phyloP scores from a whole-genome alignment of 345 rosid genomes.

The Gossypium ekmanianum region DNA sequence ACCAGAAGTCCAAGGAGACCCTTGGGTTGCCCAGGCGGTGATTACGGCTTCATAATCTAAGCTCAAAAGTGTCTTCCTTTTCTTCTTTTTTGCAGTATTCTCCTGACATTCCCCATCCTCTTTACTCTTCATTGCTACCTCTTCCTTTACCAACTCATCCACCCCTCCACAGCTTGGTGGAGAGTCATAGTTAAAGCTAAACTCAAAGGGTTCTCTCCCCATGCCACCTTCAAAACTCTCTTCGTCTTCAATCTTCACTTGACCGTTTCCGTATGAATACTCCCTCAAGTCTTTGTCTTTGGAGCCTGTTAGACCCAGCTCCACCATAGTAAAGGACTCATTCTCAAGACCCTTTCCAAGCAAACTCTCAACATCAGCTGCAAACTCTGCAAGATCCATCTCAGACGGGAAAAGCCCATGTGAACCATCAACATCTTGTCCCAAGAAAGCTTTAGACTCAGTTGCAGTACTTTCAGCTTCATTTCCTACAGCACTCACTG shows the following conservation, averaged over 20 bases:
- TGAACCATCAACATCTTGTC: conserved; percentile 23
- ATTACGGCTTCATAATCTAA: conserved; percentile 70
- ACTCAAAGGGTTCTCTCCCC: conserved; percentile 52
- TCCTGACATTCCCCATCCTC: conserved; percentile 6
- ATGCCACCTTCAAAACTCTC: conserved; percentile 13
- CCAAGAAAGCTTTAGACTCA: conserved; percentile 17
- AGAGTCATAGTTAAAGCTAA: conserved; percentile 65
- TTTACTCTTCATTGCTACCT: conserved; percentile 7
- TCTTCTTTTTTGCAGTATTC: conserved; percentile 32
- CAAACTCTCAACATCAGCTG: conserved; percentile 82
- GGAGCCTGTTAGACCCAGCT: conserved; percentile 47
- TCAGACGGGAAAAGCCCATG: conserved; percentile 70
- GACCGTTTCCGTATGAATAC: conserved; percentile 13
- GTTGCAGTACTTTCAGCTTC: neutral
- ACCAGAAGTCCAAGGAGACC: conserved; percentile 76
- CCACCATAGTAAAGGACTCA: conserved; percentile 70
- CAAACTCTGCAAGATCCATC: conserved; percentile 79
- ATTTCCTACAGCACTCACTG: neutral
- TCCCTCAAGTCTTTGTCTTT: conserved; percentile 25
- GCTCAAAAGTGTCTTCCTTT: conserved; percentile 43
- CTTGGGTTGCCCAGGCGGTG: conserved; percentile 62
- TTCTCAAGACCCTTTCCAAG: conserved; percentile 69
- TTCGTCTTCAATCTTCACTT: conserved; percentile 53
- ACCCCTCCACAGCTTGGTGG: conserved; percentile 43
- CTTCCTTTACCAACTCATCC: conserved; percentile 28